These are phyloP conservation scores for Fusarium dimerum DNA, from an alignment of 2,329 filamentous ascomycete species.

Conservation along the genomic window DNA sequence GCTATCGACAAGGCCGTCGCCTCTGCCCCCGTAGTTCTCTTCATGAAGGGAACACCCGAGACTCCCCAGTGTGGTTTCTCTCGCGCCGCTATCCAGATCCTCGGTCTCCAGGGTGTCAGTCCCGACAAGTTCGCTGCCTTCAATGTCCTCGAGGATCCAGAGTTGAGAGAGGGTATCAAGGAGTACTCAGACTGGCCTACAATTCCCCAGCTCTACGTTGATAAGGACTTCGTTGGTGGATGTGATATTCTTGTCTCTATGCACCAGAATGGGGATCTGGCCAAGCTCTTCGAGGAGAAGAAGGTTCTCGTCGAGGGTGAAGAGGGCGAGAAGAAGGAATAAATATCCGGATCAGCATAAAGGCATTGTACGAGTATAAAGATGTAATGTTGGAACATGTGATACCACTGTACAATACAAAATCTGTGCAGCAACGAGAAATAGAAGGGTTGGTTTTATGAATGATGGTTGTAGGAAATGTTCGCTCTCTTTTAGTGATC, in stretches of 20 bases:
- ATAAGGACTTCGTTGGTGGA: conserved; percentile 96
- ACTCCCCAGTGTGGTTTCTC: conserved; percentile 97
- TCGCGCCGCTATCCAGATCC: conserved; percentile 88
- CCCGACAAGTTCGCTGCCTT: conserved; percentile 96
- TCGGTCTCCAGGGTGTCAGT: conserved; percentile 92
- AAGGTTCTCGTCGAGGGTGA: conserved; percentile 69
- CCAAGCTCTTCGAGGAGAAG: conserved; percentile 90
- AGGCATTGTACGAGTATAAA: conserved; percentile 28
- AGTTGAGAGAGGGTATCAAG: conserved; percentile 90
- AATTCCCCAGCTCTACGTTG: conserved; percentile 93
- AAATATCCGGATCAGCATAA: conserved; percentile 1
- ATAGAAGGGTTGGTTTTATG: conserved; percentile 13
- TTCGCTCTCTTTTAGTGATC: background rate
- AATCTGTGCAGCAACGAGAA: conserved; percentile 27
- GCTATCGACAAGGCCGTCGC: conserved; percentile 90
- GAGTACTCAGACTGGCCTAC: conserved; percentile 99
- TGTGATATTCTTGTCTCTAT: conserved; percentile 96
- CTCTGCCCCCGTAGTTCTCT: conserved; percentile 90
- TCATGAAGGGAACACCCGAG: conserved; percentile 99
- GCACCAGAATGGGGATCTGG: conserved; percentile 94
- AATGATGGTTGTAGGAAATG: background rate
- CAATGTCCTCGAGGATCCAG: conserved; percentile 91
- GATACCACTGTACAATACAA: conserved; percentile 28
- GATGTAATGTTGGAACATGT: conserved; percentile 27
- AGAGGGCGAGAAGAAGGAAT: conserved; percentile 39